phyloP scores from a whole-genome alignment of 495 filamentous ascomycete genomes.

The Umbilicaria muhlenbergii region DNA sequence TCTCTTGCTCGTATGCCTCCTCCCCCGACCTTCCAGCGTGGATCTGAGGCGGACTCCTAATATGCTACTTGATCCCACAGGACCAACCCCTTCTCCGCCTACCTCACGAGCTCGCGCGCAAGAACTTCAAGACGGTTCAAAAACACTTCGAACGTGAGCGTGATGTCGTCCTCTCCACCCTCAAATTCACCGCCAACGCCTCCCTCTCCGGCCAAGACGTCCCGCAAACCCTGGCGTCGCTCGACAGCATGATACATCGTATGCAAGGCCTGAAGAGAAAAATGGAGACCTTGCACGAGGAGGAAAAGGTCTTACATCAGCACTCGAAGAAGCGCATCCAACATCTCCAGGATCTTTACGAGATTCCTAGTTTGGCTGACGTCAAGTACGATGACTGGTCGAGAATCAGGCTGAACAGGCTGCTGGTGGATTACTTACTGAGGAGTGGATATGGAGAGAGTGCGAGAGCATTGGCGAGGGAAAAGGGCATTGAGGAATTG shows the following conservation, averaged over 20 bases:
- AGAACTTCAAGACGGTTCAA: constrained; percentile 84
- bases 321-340: constrained; percentile 61
- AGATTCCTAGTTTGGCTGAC: constrained; percentile 70
- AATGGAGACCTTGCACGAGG: constrained; percentile 57
- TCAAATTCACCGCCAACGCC: constrained; percentile 54
- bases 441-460: constrained; percentile 69
- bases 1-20: constrained; percentile 43
- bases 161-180: constrained; percentile 46
- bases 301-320: constrained; percentile 56
- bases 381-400: constrained; percentile 92
- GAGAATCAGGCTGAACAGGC: constrained; percentile 57
- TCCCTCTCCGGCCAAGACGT: constrained; percentile 42
- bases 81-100: constrained; percentile 91
- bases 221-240: constrained; percentile 52
- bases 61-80: constrained; percentile 25
- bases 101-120: constrained; percentile 76
- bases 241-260: constrained; percentile 70
- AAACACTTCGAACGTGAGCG: constrained; percentile 66
- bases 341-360: constrained; percentile 65
- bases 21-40: constrained; percentile 1
- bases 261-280: constrained; percentile 82
- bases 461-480: constrained; percentile 54
- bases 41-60: background rate
- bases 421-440: constrained; percentile 81
- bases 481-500: constrained; percentile 57